phyloP scores from a whole-genome alignment of 2,329 filamentous ascomycete species.

The Diaporthe sp. region DNA sequence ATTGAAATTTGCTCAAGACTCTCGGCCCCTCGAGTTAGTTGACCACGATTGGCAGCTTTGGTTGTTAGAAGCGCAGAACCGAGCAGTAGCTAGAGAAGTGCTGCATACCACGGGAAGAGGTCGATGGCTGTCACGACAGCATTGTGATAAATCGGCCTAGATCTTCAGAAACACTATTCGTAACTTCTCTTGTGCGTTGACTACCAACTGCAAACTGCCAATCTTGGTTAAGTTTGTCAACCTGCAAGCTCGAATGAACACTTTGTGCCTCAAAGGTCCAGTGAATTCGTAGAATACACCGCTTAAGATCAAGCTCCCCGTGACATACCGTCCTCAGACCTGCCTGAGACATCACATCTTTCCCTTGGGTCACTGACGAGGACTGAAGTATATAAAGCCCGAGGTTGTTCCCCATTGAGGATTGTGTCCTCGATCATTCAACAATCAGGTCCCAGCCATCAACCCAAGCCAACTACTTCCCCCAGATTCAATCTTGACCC shows the following conservation, averaged over 20 bases:
- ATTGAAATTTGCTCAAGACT: background rate
- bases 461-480: background rate
- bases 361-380: background rate
- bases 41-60: background rate
- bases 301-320: background rate
- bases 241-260: background rate
- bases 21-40: background rate
- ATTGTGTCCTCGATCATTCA: background rate
- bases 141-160: background rate
- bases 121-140: background rate
- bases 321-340: background rate
- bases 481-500: background rate
- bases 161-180: background rate
- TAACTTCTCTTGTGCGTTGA: background rate
- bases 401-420: too few relatives aligned
- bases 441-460: background rate
- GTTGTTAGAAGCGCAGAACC: background rate
- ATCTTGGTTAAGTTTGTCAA: background rate
- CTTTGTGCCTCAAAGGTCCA: too few relatives aligned
- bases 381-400: background rate
- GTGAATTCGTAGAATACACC: background rate
- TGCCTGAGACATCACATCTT: conserved; percentile 2
- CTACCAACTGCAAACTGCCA: background rate
- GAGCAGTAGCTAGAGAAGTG: background rate
- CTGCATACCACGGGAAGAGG: background rate